A percentile compares a stretch with the other conserved stretches of the same genome.
phyloP scores from a whole-genome alignment of 805 yeast genomes.

The Yarrowia divulgata region DNA sequence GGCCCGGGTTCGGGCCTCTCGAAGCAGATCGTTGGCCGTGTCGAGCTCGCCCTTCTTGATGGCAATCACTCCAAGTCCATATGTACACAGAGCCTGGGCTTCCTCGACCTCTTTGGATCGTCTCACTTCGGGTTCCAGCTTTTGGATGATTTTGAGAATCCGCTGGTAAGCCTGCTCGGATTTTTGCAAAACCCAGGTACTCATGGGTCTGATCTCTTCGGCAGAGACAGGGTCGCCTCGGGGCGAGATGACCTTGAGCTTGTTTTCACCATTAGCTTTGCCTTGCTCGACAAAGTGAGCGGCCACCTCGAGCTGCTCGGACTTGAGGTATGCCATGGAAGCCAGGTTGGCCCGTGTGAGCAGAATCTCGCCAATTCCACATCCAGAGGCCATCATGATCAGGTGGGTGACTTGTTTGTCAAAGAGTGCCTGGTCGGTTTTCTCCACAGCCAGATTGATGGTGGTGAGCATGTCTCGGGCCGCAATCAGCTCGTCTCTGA shows the following conservation, averaged over 20 bases:
- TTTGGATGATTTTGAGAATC: conserved; percentile 54
- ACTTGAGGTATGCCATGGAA: conserved; percentile 59
- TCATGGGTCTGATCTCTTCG: not conserved
- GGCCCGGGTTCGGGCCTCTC: conserved; percentile 76
- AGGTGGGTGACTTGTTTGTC: conserved; percentile 69
- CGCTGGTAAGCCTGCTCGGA: conserved; percentile 49
- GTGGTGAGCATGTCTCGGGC: conserved; percentile 80
- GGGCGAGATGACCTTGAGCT: not conserved
- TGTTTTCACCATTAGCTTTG: too few relatives aligned
- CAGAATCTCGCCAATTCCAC: conserved; percentile 51
- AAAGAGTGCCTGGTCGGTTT: conserved; percentile 60
- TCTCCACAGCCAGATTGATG: conserved; percentile 67
- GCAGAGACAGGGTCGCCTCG: not conserved
- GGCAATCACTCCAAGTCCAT: conserved; percentile 82
- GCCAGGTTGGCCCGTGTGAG: conserved; percentile 65
- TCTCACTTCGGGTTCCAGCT: conserved; percentile 51
- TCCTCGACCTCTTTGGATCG: conserved; percentile 60
- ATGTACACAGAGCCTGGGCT: conserved; percentile 79
- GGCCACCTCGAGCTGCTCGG: too few relatives aligned
- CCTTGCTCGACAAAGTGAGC: too few relatives aligned
- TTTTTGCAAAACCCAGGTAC: conserved; percentile 41
- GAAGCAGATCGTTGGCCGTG: conserved; percentile 65
- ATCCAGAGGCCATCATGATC: conserved; percentile 77
- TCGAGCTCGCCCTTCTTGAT: conserved; percentile 65
- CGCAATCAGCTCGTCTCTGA: conserved; percentile 77